These are phyloP conservation scores for Fallopia convolvulus DNA, from an alignment of 148 eudicot species.

Conservation along the genomic window DNA sequence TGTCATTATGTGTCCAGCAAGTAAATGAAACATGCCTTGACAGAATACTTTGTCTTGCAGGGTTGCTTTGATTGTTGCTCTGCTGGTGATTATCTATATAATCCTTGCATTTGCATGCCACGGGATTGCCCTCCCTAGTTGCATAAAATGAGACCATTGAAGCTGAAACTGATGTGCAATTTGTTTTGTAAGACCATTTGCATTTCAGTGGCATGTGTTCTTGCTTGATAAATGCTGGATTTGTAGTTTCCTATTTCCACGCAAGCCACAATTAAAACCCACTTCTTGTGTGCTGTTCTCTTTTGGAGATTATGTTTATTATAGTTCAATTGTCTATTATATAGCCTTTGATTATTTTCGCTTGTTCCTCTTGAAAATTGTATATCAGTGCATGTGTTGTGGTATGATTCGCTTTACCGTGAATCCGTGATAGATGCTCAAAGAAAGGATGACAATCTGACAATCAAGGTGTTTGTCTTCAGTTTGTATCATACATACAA, in stretches of 20 bases:
- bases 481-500: background rate
- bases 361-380: background rate
- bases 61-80: constrained; percentile 55
- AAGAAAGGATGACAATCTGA: background rate
- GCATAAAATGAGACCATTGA: constrained; percentile 23
- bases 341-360: background rate
- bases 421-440: background rate
- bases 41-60: constrained; percentile 32
- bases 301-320: background rate
- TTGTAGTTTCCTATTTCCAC: background rate
- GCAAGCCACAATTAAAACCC: background rate
- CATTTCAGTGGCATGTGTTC: too few relatives aligned
- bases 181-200: background rate
- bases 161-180: background rate
- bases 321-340: background rate
- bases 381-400: background rate
- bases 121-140: constrained; percentile 39
- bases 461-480: background rate
- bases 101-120: constrained; percentile 80
- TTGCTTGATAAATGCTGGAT: background rate
- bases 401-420: background rate
- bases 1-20: background rate
- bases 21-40: background rate
- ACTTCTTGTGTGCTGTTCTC: background rate
- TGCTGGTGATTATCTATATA: constrained; percentile 63